Evolutionary conservation across 768 basidiomycete genomes (phyloP).

Genomic region (Bullera alba): DNA sequence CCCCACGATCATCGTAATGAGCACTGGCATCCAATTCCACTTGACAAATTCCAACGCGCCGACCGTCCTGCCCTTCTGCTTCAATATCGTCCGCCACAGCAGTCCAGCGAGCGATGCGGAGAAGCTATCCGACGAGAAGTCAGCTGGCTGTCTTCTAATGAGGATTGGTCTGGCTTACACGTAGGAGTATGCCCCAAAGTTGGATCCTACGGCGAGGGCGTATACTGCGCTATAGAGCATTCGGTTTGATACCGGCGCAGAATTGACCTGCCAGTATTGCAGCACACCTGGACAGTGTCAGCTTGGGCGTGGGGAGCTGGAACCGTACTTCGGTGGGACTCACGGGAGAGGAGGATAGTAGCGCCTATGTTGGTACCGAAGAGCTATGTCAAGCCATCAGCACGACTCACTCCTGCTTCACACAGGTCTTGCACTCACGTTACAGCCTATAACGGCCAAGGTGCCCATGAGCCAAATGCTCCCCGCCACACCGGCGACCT

Average conservation of each 20-base stretch:
- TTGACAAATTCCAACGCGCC: conserved; percentile 59
- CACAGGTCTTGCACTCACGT: conserved; percentile 46
- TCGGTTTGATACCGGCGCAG: conserved; percentile 21
- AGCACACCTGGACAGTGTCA: conserved; percentile 18
- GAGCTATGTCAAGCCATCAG: conserved; percentile 39
- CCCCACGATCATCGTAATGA: conserved; percentile 61
- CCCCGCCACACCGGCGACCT: conserved; percentile 51
- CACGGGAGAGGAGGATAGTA: conserved; percentile 76
- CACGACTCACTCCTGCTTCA: background rate
- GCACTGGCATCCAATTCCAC: conserved; percentile 64
- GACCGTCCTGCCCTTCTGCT: conserved; percentile 64
- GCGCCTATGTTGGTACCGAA: conserved; percentile 87
- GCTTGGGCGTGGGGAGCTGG: no score
- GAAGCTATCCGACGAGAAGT: conserved; percentile 48
- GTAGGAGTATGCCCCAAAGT: conserved; percentile 83
- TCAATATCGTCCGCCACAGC: conserved; percentile 69
- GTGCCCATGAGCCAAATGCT: conserved; percentile 63
- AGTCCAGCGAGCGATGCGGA: conserved; percentile 81
- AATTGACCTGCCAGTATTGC: conserved; percentile 16
- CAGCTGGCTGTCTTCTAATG: background rate
- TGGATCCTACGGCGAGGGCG: conserved; percentile 71
- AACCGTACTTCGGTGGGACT: no score
- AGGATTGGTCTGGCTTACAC: conserved; percentile 47
- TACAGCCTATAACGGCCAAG: conserved; percentile 67
- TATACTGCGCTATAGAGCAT: conserved; percentile 52